These are phyloP conservation scores for Lathyrus oleraceus DNA, from an alignment of 306 rosid species.

Conservation along the genomic window DNA sequence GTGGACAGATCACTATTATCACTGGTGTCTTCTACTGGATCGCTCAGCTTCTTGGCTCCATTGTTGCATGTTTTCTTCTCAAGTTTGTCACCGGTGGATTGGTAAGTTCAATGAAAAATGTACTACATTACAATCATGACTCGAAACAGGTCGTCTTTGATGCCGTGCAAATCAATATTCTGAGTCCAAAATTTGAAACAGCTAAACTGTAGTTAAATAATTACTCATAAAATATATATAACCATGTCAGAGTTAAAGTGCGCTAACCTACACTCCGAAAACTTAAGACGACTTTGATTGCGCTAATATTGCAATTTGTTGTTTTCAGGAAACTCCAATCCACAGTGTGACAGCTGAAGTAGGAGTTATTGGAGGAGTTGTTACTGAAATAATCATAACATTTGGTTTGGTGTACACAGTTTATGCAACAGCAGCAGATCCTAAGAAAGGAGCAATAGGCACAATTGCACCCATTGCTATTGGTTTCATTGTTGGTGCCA, in stretches of 20 bases:
- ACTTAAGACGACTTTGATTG: no score
- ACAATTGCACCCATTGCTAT: slow-evolving; percentile 90
- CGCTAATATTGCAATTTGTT: background rate
- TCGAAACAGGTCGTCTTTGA: no score
- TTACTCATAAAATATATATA: no score
- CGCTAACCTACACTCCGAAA: no score
- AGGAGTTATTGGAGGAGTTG: slow-evolving; percentile 69
- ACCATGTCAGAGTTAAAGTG: no score
- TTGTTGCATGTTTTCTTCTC: slow-evolving; percentile 78
- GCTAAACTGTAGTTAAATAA: no score
- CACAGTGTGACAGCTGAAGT: slow-evolving; percentile 73
- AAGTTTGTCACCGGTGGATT: slow-evolving; percentile 73
- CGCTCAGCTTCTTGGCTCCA: slow-evolving; percentile 87
- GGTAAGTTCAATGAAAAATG: slow-evolving; percentile 35
- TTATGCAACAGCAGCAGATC: slow-evolving; percentile 93
- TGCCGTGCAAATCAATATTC: no score
- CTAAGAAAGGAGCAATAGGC: slow-evolving; percentile 78
- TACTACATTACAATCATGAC: no score
- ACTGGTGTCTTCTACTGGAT: slow-evolving; percentile 85
- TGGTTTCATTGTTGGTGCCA: slow-evolving; percentile 87
- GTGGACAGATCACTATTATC: slow-evolving; percentile 85
- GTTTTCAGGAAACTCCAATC: slow-evolving; percentile 58
- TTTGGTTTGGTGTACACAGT: slow-evolving; percentile 90
- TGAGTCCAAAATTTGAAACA: no score
- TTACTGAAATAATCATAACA: slow-evolving; percentile 71